A percentile compares a stretch with the other conserved stretches of the same genome.
Conservation (phyloP, 176 grass and related monocot species). For the Phyllostachys edulis region DNA sequence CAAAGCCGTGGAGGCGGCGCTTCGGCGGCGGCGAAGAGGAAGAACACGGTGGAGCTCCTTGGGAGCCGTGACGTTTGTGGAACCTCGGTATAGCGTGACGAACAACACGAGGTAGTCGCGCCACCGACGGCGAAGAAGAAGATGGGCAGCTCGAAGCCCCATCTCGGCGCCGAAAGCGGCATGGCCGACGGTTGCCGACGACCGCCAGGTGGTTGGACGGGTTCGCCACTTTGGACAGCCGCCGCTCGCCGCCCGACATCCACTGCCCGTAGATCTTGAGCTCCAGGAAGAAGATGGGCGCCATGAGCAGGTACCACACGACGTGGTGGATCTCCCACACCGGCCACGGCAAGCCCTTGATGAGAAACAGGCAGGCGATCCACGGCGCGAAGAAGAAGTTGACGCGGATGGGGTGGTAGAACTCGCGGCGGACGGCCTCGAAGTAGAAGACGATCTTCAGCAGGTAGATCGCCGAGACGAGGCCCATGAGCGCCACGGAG, state of each 20-base stretch:
- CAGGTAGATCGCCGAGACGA: slow-evolving; percentile 57
- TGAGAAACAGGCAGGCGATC: slow-evolving; percentile 66
- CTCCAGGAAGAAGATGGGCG: slow-evolving; percentile 62
- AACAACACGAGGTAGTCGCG: slow-evolving; percentile 75
- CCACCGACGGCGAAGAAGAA: slow-evolving; percentile 69
- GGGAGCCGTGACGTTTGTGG: slow-evolving; percentile 52
- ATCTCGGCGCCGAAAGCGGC: slow-evolving; percentile 44
- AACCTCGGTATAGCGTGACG: slow-evolving; percentile 70
- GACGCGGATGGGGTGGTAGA: slow-evolving; percentile 71
- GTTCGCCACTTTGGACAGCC: slow-evolving; percentile 68
- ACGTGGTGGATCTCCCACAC: neutral
- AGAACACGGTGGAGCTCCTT: slow-evolving; percentile 74
- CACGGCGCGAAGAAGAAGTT: slow-evolving; percentile 88
- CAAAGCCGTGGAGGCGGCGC: slow-evolving; percentile 64
- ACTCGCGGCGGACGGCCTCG: slow-evolving; percentile 57
- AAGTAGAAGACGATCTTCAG: slow-evolving; percentile 70
- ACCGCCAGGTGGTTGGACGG: slow-evolving; percentile 70
- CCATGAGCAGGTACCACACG: slow-evolving; percentile 52
- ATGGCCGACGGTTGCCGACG: slow-evolving; percentile 60
- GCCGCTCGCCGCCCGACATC: slow-evolving; percentile 66
- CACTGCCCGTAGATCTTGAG: slow-evolving; percentile 78
- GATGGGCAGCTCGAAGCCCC: slow-evolving; percentile 46
- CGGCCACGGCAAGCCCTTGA: slow-evolving; percentile 39
- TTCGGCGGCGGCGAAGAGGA: slow-evolving; percentile 65
- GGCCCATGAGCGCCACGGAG: slow-evolving; percentile 44